Percentiles rank a stretch among this genome's conserved stretches.
phyloP scores from a whole-genome alignment of 768 basidiomycete species.

The Suillus clintonianus region DNA sequence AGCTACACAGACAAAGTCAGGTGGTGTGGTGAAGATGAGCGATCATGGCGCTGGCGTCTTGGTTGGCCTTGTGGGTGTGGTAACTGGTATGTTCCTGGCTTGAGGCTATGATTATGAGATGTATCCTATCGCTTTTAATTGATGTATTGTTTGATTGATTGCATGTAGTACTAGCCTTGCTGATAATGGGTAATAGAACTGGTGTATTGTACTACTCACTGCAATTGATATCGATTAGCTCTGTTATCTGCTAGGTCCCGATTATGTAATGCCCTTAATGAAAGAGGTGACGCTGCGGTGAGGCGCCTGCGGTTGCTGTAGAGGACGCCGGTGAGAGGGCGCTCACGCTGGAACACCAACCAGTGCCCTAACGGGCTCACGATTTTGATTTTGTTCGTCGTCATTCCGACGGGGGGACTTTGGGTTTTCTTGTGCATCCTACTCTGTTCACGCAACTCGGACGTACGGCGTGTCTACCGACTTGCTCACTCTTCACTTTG shows the following conservation, averaged over 20 bases:
- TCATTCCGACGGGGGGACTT: neutral
- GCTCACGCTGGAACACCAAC: neutral
- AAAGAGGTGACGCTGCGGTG: neutral
- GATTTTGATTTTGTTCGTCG: neutral
- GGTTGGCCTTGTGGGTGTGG: conserved; percentile 20
- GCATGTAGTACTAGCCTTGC: neutral
- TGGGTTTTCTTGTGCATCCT: neutral
- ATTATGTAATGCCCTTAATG: neutral
- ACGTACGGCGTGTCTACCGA: neutral
- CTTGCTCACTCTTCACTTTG: neutral
- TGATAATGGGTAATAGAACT: neutral
- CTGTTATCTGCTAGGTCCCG: neutral
- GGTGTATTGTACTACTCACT: neutral
- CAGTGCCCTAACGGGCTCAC: conserved; percentile 5
- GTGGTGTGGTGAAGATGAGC: conserved; percentile 11
- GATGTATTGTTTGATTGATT: neutral
- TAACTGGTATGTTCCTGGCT: conserved; percentile 24
- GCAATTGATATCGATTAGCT: neutral
- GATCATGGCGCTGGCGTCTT: conserved; percentile 27
- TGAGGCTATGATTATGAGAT: neutral
- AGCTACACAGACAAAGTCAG: conserved; percentile 17
- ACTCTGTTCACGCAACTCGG: neutral
- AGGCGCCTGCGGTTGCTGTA: neutral
- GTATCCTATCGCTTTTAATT: too few relatives aligned
- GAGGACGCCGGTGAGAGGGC: conserved; percentile 1